A percentile compares a stretch with the other conserved stretches of the same genome.
phyloP scores from a whole-genome alignment of 2,329 filamentous ascomycete genomes.

The Hymenoscyphus infarciens region DNA sequence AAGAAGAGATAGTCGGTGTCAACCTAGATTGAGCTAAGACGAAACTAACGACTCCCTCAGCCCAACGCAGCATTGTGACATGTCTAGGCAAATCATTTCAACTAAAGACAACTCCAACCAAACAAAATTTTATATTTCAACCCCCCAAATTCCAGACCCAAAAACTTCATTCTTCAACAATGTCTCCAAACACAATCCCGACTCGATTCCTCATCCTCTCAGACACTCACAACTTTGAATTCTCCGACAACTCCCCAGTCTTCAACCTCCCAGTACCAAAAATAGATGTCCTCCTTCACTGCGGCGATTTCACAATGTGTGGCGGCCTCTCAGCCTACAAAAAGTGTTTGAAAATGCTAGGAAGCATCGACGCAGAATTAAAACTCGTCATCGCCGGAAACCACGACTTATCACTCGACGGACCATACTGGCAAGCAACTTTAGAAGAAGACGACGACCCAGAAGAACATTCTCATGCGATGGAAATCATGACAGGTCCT shows the following conservation, averaged over 20 bases:
- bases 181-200: background rate
- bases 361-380: constrained; percentile 46
- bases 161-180: background rate
- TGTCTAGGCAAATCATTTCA: too few species aligned
- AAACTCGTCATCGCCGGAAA: constrained; percentile 63
- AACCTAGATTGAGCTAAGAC: too few species aligned
- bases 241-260: constrained; percentile 15
- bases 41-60: too few species aligned
- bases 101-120: too few species aligned
- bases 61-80: too few species aligned
- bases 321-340: constrained; percentile 34
- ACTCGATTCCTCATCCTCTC: constrained; percentile 32
- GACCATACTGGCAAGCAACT: constrained; percentile 9
- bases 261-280: constrained; percentile 23
- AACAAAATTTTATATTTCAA: too few species aligned
- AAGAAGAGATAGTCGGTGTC: too few species aligned
- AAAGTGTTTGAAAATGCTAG: constrained; percentile 28
- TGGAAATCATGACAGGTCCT: constrained; percentile 26
- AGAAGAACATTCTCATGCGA: constrained; percentile 17
- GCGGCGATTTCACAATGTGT: constrained; percentile 38
- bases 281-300: constrained; percentile 40
- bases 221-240: constrained; percentile 32
- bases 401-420: constrained; percentile 57
- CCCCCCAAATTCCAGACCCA: too few species aligned
- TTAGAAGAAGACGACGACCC: constrained; percentile 13